Percentiles rank a stretch among this genome's conserved stretches.
Conservation (phyloP, 176 grass and related monocot species). For the Chloris gayana region DNA sequence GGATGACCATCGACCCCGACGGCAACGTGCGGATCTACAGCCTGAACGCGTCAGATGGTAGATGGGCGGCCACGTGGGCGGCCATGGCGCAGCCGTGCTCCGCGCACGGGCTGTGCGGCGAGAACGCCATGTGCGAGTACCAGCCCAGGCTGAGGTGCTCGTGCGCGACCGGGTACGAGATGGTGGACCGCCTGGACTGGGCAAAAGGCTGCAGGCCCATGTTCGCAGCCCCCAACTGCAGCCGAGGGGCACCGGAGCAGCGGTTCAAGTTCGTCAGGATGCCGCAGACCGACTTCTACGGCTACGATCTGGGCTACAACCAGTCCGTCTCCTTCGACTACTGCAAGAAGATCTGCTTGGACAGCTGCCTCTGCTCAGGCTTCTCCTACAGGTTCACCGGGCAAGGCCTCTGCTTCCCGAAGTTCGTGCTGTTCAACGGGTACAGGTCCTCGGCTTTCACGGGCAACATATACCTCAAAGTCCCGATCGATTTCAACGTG, state of each 20-base stretch:
- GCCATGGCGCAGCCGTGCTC: constrained; percentile 28
- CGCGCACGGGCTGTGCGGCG: constrained; percentile 62
- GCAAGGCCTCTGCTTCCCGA: constrained; percentile 14
- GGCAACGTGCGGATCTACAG: constrained; percentile 64
- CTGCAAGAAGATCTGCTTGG: constrained; percentile 38
- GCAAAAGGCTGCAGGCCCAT: constrained; percentile 47
- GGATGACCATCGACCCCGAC: constrained; percentile 53
- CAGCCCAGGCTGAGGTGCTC: constrained; percentile 30
- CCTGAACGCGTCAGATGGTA: constrained; percentile 37
- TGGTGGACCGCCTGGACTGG: constrained; percentile 48
- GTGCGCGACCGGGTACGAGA: constrained; percentile 50
- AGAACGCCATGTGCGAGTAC: constrained; percentile 53
- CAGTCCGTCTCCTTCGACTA: background rate
- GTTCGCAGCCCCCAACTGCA: constrained; percentile 32
- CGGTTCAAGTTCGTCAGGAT: constrained; percentile 26
- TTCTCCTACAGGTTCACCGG: constrained; percentile 48
- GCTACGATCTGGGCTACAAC: constrained; percentile 41
- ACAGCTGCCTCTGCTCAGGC: constrained; percentile 38
- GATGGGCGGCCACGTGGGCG: constrained; percentile 50
- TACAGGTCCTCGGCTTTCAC: constrained; percentile 40
- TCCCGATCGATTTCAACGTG: constrained; percentile 26
- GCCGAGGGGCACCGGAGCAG: background rate
- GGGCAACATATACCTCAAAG: constrained; percentile 53
- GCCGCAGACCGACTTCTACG: constrained; percentile 51
- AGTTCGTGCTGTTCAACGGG: constrained; percentile 57